Conservation (phyloP, 345 rosid genomes). For the Gynandropsis gynandra region DNA sequence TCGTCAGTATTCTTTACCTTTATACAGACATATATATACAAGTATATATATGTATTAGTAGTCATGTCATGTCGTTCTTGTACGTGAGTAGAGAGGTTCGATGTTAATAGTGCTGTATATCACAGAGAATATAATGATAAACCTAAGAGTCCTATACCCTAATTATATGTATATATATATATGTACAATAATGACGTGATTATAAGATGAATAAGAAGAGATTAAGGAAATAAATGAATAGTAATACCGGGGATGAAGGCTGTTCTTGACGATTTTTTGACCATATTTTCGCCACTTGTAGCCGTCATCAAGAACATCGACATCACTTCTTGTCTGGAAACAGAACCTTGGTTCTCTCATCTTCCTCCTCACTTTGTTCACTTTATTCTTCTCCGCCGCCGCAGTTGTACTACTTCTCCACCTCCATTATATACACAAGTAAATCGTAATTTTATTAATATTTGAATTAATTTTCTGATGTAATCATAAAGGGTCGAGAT, state of each 20-base stretch:
- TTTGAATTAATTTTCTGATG: too few relatives aligned
- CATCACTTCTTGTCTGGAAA: slow-evolving; percentile 93
- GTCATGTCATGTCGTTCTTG: slow-evolving; percentile 17
- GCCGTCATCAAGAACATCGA: slow-evolving; percentile 95
- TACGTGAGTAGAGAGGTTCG: slow-evolving; percentile 18
- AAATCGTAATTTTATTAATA: too few relatives aligned
- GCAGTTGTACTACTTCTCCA: slow-evolving; percentile 57
- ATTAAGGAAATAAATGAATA: not conserved
- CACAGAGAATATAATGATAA: slow-evolving; percentile 17
- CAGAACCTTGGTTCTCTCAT: slow-evolving; percentile 97
- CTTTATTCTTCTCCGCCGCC: slow-evolving; percentile 56
- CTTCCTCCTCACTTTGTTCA: slow-evolving; percentile 71
- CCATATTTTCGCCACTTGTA: slow-evolving; percentile 99
- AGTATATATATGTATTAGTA: slow-evolving; percentile 4
- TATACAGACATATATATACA: slow-evolving; percentile 1
- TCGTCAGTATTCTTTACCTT: too few relatives aligned
- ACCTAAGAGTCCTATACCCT: slow-evolving; percentile 15
- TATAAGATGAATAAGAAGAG: not conserved
- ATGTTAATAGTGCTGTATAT: not conserved
- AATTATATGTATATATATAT: slow-evolving; percentile 4
- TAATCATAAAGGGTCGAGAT: too few relatives aligned
- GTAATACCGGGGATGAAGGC: slow-evolving; percentile 88
- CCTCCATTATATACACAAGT: slow-evolving; percentile 48
- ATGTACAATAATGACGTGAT: not conserved
- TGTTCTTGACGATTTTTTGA: slow-evolving; percentile 94